Evolutionary conservation across 116 monocot genomes (phyloP).

Genomic region (Papilionanthe hybrid): DNA sequence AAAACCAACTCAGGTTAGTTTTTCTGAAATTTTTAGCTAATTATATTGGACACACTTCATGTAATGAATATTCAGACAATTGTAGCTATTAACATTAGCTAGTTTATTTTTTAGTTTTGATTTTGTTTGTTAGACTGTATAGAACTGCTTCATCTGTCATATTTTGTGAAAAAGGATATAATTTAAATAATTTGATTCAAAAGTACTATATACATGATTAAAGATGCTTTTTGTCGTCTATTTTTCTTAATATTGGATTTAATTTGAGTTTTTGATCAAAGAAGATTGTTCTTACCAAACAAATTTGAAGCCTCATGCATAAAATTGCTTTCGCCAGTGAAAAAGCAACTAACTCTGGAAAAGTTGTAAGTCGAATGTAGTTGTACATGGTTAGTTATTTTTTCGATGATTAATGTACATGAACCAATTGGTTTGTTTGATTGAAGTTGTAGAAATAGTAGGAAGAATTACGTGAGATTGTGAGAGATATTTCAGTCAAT

Average conservation of each 20-base stretch:
- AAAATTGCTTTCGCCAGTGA: not conserved
- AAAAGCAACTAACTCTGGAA: too few relatives aligned
- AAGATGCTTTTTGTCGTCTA: not conserved
- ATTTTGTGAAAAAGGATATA: not conserved
- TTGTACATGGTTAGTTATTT: too few relatives aligned
- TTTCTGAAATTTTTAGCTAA: not conserved
- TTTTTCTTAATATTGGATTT: not conserved
- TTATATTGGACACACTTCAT: not conserved
- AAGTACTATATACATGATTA: constrained; percentile 2
- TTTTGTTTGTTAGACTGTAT: not conserved
- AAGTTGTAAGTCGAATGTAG: too few relatives aligned
- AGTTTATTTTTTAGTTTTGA: not conserved
- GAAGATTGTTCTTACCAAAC: not conserved
- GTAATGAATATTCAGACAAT: not conserved
- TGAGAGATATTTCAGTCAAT: not conserved
- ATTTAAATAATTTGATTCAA: not conserved
- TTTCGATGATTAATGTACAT: not conserved
- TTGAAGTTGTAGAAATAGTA: not conserved
- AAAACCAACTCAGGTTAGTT: constrained; percentile 82
- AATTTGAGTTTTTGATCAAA: not conserved
- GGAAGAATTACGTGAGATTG: not conserved
- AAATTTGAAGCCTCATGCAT: not conserved
- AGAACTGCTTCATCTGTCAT: not conserved
- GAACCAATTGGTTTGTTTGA: not conserved
- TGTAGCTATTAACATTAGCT: not conserved